Base-by-base conservation (phyloP, 805 yeast genomes). In the Cyberlindnera subsufficiens region DNA sequence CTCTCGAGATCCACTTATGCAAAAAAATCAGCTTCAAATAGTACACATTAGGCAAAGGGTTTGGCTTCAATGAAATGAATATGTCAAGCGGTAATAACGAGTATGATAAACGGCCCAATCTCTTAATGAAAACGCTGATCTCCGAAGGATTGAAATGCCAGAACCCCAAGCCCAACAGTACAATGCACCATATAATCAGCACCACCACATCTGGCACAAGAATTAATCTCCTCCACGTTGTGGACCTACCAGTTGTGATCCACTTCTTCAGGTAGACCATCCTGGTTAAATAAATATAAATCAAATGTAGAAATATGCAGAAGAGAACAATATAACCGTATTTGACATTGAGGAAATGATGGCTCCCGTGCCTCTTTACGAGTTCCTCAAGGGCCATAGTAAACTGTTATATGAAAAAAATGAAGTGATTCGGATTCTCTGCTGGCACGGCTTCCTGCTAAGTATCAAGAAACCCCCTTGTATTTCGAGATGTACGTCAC, bases 1-100 rank as follows among this genome's bases (percentile, higher is more conserved):
- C 32, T 45, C 91, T 65, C 4, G 89, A 80, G 1, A 82, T 50
- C 90, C 91, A 83, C 53, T 82, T 82, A 56, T 85, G 95, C 8
- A 84, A 52, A 16, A 67, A 67, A 11, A 85, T 54, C 13, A 76
- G 62, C 40, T 75, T 77, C 45, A 81, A 58, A 53, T 85, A 85
- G 40, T 73, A 53, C 55, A 58, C 74, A 42, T 64, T 55, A 4
- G 68, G 69, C 42, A 72, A 55, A 32, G 73, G 72, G n/a, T 71
- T 63, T 2, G 88, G 87, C 42, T 82, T 66, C 13, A 82, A 52
- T 2, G 76, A 77, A 15, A 83, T 53, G 32, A 75, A 67, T 3
- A 82, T 62, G 49, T 77, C 77, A 30, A 84, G 59, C 0, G 88
- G 82, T 3, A 80, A 58, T 37, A 85, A 60, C 2, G 73, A 71